Conservation (phyloP, 371 early-diverging fungal genomes). For the Mortierella sp. region DNA sequence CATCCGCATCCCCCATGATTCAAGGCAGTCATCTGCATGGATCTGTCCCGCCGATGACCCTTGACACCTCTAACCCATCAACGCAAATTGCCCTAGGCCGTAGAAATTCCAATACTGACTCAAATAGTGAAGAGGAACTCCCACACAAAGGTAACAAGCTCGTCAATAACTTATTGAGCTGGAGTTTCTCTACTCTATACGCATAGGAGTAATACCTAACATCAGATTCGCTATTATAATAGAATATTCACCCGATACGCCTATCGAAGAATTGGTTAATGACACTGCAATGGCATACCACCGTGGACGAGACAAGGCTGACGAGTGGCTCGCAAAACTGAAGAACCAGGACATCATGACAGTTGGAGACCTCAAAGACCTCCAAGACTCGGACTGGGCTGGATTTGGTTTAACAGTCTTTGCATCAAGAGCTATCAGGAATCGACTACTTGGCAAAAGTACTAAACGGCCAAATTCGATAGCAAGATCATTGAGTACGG, state of each 20-base stretch:
- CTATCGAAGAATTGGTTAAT: conserved; percentile 76
- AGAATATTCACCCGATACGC: conserved; percentile 72
- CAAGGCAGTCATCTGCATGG: conserved; percentile 20
- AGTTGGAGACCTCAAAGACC: conserved; percentile 81
- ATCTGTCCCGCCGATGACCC: conserved; percentile 19
- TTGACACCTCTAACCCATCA: conserved; percentile 34
- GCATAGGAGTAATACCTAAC: not conserved
- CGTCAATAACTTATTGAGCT: not conserved
- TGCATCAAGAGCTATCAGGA: conserved; percentile 87
- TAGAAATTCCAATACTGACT: conserved; percentile 39
- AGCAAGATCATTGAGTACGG: conserved; percentile 30
- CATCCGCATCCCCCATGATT: conserved; percentile 42
- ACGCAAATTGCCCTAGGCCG: conserved; percentile 22
- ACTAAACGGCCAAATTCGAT: conserved; percentile 28
- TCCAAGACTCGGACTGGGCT: conserved; percentile 85
- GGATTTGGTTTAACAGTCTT: conserved; percentile 87
- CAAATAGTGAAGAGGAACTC: conserved; percentile 57
- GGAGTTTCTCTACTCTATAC: not conserved
- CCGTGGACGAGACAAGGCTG: conserved; percentile 78
- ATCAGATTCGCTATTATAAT: not conserved
- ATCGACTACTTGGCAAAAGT: conserved; percentile 74
- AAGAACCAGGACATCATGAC: conserved; percentile 85
- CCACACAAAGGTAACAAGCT: conserved; percentile 38
- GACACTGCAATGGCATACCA: conserved; percentile 77
- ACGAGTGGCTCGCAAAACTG: conserved; percentile 79